A percentile compares a stretch with the other conserved stretches of the same genome.
Evolutionary conservation across 768 basidiomycete species (phyloP).

Genomic region (Leccinum disarticulatum): DNA sequence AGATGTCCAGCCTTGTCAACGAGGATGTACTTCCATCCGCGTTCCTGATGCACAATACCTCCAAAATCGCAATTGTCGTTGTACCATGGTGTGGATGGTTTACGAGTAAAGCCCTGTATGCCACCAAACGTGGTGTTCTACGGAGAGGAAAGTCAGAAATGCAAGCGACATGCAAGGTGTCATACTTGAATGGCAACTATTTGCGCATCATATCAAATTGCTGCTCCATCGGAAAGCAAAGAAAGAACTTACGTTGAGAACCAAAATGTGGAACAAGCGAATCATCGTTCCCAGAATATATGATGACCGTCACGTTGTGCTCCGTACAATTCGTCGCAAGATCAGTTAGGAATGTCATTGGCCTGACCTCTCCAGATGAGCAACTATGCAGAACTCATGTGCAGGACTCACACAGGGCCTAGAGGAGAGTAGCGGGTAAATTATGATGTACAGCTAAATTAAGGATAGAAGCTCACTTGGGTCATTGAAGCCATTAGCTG

Average conservation of each 20-base stretch:
- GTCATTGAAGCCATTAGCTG: conserved; percentile 21
- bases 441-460: not conserved
- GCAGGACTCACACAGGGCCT: conserved; percentile 37
- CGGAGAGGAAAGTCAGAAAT: not conserved
- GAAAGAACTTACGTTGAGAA: conserved; percentile 50
- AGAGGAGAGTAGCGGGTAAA: not conserved
- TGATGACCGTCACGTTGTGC: conserved; percentile 45
- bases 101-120: conserved; percentile 68
- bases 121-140: conserved; percentile 84
- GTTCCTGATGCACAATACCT: conserved; percentile 73
- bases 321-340: conserved; percentile 62
- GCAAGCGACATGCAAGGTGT: not conserved
- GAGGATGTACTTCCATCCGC: conserved; percentile 52
- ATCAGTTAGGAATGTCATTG: conserved; percentile 63
- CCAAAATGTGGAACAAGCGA: conserved; percentile 59
- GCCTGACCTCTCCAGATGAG: conserved; percentile 34
- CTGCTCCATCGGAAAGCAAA: not conserved
- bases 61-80: conserved; percentile 56
- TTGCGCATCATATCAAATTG: conserved; percentile 7
- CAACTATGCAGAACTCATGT: not conserved
- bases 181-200: conserved; percentile 55
- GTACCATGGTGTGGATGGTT: conserved; percentile 65
- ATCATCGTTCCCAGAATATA: conserved; percentile 72
- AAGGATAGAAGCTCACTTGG: conserved; percentile 29
- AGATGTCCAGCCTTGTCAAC: conserved; percentile 40